Conservation (phyloP, 306 rosid genomes). For the Cucurbita pepo region DNA sequence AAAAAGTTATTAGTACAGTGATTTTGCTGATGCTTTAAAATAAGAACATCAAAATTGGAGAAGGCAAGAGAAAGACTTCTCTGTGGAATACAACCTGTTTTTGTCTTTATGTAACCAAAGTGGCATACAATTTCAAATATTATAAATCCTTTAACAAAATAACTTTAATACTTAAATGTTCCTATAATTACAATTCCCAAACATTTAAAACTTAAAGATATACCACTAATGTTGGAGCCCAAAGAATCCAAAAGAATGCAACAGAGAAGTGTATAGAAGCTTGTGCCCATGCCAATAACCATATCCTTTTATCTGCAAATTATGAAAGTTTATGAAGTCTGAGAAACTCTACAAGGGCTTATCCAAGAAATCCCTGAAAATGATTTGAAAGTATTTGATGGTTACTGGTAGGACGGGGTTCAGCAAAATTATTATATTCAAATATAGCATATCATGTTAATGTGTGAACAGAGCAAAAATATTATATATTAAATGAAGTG, state of each 20-base stretch:
- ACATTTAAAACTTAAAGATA: not conserved
- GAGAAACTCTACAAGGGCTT: not conserved
- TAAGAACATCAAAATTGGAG: not conserved
- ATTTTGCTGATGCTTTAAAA: not conserved
- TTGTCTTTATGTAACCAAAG: too few relatives aligned
- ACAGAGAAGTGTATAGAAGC: constrained; percentile 76
- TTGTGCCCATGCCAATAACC: constrained; percentile 86
- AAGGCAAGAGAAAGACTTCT: not conserved
- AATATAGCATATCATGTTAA: not conserved
- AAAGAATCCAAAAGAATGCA: constrained; percentile 71
- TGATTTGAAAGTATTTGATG: not conserved
- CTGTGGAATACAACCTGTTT: too few relatives aligned
- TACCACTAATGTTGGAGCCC: constrained; percentile 99
- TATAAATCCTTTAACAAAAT: not conserved
- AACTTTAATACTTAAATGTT: not conserved
- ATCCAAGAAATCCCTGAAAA: not conserved
- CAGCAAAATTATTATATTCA: not conserved
- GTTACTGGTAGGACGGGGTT: not conserved
- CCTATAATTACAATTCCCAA: not conserved
- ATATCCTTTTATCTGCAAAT: constrained; percentile 86
- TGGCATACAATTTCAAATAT: not conserved
- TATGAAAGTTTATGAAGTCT: constrained; percentile 8
- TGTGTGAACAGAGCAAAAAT: not conserved
- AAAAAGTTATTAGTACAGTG: not conserved
- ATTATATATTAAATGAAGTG: not conserved